Conservation (phyloP, 768 basidiomycete species). For the Leccinum longicurvipes region DNA sequence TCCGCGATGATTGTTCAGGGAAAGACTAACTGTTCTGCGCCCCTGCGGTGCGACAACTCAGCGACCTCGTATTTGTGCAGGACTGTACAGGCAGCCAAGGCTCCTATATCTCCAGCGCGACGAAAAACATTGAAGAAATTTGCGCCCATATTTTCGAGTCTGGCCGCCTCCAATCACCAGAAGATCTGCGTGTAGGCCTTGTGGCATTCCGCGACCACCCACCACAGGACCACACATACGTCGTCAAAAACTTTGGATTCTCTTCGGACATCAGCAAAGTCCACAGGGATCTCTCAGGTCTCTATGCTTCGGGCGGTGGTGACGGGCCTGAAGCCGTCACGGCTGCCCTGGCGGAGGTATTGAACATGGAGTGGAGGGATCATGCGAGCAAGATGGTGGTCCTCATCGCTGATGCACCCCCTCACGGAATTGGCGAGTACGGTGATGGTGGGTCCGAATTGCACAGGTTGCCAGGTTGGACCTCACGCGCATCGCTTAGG, state of each 20-base stretch:
- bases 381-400: constrained; percentile 94
- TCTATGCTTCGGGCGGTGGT: constrained; percentile 89
- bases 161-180: constrained; percentile 79
- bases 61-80: constrained; percentile 92
- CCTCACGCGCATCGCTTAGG: constrained; percentile 44
- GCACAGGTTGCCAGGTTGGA: constrained; percentile 1
- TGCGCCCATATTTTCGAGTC: constrained; percentile 94
- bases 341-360: constrained; percentile 80
- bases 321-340: constrained; percentile 98
- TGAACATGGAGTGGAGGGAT: constrained; percentile 89
- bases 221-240: constrained; percentile 93
- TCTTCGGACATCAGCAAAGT: constrained; percentile 88
- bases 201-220: constrained; percentile 97
- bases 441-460: constrained; percentile 71
- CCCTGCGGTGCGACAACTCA: constrained; percentile 27
- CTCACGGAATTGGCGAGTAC: constrained; percentile 96
- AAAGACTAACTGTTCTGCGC: constrained; percentile 14
- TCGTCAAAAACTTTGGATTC: constrained; percentile 93
- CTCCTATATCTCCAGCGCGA: constrained; percentile 88
- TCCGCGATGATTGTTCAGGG: constrained; percentile 6
- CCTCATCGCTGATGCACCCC: constrained; percentile 95
- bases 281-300: constrained; percentile 73
- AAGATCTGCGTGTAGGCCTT: constrained; percentile 89
- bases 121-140: constrained; percentile 95
- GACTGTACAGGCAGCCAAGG: constrained; percentile 94